Evolutionary conservation across 73 alveolate genomes (phyloP), one percentile per base, ranked within the genome.

Genomic region (Paramecium sonneborni): DNA sequence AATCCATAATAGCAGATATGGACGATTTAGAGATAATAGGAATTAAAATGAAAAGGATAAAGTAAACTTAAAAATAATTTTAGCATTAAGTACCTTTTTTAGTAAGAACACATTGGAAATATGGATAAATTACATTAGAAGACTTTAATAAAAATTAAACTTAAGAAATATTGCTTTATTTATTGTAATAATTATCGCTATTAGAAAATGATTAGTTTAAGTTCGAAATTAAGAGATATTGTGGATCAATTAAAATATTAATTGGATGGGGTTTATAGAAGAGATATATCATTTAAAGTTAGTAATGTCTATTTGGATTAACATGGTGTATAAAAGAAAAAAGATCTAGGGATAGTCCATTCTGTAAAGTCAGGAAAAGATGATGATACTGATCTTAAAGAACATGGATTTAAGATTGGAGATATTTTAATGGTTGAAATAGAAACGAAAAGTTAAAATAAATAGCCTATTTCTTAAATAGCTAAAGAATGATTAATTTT

Each of bases 201-300:
- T 26, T 4, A 18, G 15, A 52, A 52, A n/a, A 52, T n/a, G 20
- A 52, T 52, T 79, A 79, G 76, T 18, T 23, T 79, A 32, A 18
- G 74, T 18, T 79, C 76, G 5, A 79, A 57, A 44, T 23, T 43
- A 2, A 38, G 90, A 41, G 90, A 79, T 44, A 79, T 76, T 5
- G 89, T 76, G 20, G 89, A 76, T 76, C 26, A 76, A 76, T 38
- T 76, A 32, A 76, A 76, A 76, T 76, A 38, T 41, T 28, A 76
- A 76, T 21, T 41, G 24, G 70, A 76, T 41, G 70, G 52, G 0
- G 39, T 24, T 18, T 76, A 76, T 23, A 76, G 89, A 76, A 76
- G 89, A 32, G 89, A 76, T 76, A 24, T 76, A 11, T 1, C 14
- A 23, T 76, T 76, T 41, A 76, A 76, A 24, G 26, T 76, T 1